A percentile compares a stretch with the other conserved stretches of the same genome.
Evolutionary conservation across 176 grass and related monocot genomes (phyloP).

Genomic region (Oryza meyeriana): DNA sequence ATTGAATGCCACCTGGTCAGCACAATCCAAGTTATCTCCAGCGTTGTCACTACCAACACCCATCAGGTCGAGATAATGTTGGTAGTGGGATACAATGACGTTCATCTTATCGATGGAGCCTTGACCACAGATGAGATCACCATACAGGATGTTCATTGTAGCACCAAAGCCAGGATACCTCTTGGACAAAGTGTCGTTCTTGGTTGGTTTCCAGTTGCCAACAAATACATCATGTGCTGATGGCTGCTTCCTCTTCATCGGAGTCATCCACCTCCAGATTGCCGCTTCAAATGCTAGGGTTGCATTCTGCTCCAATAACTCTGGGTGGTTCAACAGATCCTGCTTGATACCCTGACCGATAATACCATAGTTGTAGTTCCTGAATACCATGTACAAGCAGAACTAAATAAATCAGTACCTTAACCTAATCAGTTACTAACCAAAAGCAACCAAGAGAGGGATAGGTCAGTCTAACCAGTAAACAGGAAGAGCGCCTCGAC

Average conservation of each 20-base stretch:
- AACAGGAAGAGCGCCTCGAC: slow-evolving; percentile 76
- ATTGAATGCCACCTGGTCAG: slow-evolving; percentile 66
- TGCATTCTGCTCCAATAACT: slow-evolving; percentile 86
- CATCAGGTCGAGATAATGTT: slow-evolving; percentile 82
- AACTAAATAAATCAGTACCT: not conserved
- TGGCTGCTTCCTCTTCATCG: slow-evolving; percentile 79
- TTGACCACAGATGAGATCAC: slow-evolving; percentile 68
- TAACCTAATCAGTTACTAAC: not conserved
- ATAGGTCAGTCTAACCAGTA: slow-evolving; percentile 53
- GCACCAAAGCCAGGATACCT: slow-evolving; percentile 82
- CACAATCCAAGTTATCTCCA: slow-evolving; percentile 81
- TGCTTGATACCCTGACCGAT: slow-evolving; percentile 67
- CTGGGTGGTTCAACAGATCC: slow-evolving; percentile 85
- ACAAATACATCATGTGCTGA: slow-evolving; percentile 89
- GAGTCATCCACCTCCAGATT: slow-evolving; percentile 97
- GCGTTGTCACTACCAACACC: slow-evolving; percentile 52
- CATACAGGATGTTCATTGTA: slow-evolving; percentile 86
- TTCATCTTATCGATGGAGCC: slow-evolving; percentile 64
- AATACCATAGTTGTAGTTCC: slow-evolving; percentile 83
- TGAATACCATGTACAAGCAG: slow-evolving; percentile 40
- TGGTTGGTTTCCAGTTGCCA: slow-evolving; percentile 87
- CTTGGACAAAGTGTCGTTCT: slow-evolving; percentile 70
- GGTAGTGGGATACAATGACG: slow-evolving; percentile 65
- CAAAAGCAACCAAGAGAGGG: not conserved
- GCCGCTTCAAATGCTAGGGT: slow-evolving; percentile 90